phyloP scores from a whole-genome alignment of 257 asterid genomes.

The Lavandula angustifolia region DNA sequence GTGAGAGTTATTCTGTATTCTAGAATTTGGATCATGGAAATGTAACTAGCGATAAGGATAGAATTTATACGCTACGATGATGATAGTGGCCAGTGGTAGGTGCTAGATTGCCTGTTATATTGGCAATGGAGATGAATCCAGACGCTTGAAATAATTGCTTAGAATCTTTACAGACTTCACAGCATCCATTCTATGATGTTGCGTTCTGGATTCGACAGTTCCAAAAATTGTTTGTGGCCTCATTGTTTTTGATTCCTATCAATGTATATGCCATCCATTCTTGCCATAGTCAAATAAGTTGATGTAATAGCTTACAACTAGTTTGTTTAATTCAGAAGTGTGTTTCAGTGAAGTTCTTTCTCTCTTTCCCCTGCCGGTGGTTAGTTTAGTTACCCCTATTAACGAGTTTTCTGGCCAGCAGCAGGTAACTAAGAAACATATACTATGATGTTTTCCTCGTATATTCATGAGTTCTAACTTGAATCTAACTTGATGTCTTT shows the following conservation, averaged over 20 bases:
- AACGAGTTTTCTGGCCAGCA: conserved; percentile 91
- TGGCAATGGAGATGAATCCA: not conserved
- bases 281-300: too few relatives aligned
- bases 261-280: too few relatives aligned
- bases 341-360: too few relatives aligned
- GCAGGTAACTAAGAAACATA: conserved; percentile 51
- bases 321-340: conserved; percentile 3
- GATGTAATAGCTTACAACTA: not conserved
- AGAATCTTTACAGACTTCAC: not conserved
- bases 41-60: not conserved
- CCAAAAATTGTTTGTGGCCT: not conserved
- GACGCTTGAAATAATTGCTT: not conserved
- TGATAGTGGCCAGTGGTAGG: not conserved
- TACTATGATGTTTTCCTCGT: not conserved
- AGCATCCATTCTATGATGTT: conserved; percentile 11
- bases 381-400: conserved; percentile 77
- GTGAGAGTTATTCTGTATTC: not conserved
- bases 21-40: conserved; percentile 2
- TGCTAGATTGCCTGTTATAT: not conserved
- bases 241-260: too few relatives aligned
- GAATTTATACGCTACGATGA: not conserved
- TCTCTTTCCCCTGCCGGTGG: too few relatives aligned
- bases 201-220: not conserved
- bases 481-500: not conserved
- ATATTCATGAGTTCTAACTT: not conserved